A percentile compares a stretch with the other conserved stretches of the same genome.
These are phyloP conservation scores for Beta vulgaris DNA, from an alignment of 148 eudicot species.

Conservation along the genomic window DNA sequence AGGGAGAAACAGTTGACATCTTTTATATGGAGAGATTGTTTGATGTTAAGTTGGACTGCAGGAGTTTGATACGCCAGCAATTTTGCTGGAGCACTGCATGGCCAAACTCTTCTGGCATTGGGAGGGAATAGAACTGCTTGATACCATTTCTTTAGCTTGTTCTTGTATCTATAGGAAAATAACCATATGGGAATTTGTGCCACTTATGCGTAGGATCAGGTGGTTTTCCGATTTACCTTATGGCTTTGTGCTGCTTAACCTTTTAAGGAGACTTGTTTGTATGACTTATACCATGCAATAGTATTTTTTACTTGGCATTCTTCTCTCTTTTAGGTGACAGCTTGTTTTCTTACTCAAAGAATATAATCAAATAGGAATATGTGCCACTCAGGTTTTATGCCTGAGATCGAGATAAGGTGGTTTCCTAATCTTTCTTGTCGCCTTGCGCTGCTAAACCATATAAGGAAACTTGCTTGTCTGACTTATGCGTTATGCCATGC, in stretches of 20 bases:
- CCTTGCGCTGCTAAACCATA: conserved; percentile 2
- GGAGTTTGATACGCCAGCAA: not conserved
- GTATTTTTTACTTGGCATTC: not conserved
- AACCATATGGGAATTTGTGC: not conserved
- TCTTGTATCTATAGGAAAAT: too few relatives aligned
- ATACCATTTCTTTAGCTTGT: not conserved
- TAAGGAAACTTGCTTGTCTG: not conserved
- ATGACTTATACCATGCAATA: not conserved
- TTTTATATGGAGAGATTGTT: not conserved
- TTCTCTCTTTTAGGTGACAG: not conserved
- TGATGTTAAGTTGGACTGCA: too few relatives aligned
- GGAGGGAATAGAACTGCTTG: not conserved
- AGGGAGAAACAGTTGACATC: not conserved
- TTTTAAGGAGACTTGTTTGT: not conserved
- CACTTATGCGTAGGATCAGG: too few relatives aligned
- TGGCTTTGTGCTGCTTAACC: conserved; percentile 6
- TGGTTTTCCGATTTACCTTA: not conserved
- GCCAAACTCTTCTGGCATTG: not conserved
- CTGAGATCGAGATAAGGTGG: not conserved
- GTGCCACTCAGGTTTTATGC: too few relatives aligned
- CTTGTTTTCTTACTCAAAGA: too few relatives aligned
- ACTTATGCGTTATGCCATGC: conserved; percentile 1
- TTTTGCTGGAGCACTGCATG: not conserved
- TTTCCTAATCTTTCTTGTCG: not conserved
- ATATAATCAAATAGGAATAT: too few relatives aligned